Evolutionary conservation across 108 stramenopile genomes (phyloP).

Genomic region (Skeletonema menzelii): DNA sequence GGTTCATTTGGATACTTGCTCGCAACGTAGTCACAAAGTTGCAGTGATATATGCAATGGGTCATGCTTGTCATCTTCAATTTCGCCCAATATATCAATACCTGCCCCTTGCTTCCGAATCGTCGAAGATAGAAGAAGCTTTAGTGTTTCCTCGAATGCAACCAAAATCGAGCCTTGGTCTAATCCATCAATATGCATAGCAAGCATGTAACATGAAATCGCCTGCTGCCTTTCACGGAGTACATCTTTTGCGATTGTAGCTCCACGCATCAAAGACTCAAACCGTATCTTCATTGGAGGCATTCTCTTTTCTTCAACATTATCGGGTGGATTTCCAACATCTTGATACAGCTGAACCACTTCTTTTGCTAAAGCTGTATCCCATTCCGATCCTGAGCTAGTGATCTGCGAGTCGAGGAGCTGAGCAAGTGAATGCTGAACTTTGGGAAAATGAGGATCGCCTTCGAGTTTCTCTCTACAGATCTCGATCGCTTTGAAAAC

Average conservation of each 20-base stretch:
- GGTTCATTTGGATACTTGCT: constrained; percentile 20
- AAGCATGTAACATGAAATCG: constrained; percentile 10
- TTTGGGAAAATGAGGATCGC: constrained; percentile 19
- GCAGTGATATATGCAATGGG: constrained; percentile 2
- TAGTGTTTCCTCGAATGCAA: constrained; percentile 16
- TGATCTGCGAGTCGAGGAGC: constrained; percentile 11
- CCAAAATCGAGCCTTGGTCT: constrained; percentile 2
- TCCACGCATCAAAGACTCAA: constrained; percentile 20
- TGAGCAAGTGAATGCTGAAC: constrained; percentile 31
- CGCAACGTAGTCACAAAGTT: constrained; percentile 18
- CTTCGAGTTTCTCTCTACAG: constrained; percentile 24
- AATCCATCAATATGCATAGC: constrained; percentile 23
- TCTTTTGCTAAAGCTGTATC: constrained; percentile 2
- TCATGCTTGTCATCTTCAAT: background rate
- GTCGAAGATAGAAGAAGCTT: constrained; percentile 8
- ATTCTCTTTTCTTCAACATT: constrained; percentile 21
- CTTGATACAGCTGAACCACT: constrained; percentile 11
- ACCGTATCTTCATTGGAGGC: constrained; percentile 11
- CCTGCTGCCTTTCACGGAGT: constrained; percentile 6
- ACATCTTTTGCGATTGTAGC: constrained; percentile 24
- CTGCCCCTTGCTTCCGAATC: background rate
- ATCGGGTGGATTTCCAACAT: constrained; percentile 11
- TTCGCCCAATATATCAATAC: background rate
- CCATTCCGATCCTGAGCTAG: background rate
- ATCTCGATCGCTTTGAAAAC: constrained; percentile 19